Percentiles rank a stretch among this genome's conserved stretches.
These are phyloP conservation scores for Sherardia arvensis DNA, from an alignment of 257 asterid genomes.

Conservation along the genomic window DNA sequence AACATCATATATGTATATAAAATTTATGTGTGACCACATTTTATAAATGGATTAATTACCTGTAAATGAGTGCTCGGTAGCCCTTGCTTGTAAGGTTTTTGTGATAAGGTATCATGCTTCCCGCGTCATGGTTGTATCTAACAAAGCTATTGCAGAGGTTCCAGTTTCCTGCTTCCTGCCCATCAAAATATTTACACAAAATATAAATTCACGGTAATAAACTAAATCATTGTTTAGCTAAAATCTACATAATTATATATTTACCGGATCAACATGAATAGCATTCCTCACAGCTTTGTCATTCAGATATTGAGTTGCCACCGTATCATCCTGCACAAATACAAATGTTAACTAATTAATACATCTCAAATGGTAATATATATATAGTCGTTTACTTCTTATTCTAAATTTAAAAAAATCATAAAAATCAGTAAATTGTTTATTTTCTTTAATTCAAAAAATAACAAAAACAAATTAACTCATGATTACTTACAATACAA, in stretches of 20 bases:
- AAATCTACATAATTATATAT: not conserved
- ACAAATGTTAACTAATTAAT: too few species aligned
- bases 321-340: constrained; percentile 29
- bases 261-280: constrained; percentile 42
- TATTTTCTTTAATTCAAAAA: too few species aligned
- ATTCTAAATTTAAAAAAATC: too few species aligned
- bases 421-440: too few species aligned
- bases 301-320: constrained; percentile 46
- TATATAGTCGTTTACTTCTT: too few species aligned
- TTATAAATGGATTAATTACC: constrained; percentile 21
- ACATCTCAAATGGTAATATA: too few species aligned
- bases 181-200: not conserved
- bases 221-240: not conserved
- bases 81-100: constrained; percentile 37
- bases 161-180: constrained; percentile 45
- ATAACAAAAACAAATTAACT: too few species aligned
- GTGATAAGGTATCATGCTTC: constrained; percentile 51
- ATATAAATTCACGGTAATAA: not conserved
- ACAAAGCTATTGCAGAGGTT: constrained; percentile 22
- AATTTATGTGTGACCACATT: too few species aligned
- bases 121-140: constrained; percentile 27
- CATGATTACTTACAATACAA: constrained; percentile 40
- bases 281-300: constrained; percentile 34
- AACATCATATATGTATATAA: too few species aligned
- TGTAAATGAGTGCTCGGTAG: constrained; percentile 42